Base-by-base conservation (phyloP, 169 alveolate genomes). In the Fabrea salina region DNA sequence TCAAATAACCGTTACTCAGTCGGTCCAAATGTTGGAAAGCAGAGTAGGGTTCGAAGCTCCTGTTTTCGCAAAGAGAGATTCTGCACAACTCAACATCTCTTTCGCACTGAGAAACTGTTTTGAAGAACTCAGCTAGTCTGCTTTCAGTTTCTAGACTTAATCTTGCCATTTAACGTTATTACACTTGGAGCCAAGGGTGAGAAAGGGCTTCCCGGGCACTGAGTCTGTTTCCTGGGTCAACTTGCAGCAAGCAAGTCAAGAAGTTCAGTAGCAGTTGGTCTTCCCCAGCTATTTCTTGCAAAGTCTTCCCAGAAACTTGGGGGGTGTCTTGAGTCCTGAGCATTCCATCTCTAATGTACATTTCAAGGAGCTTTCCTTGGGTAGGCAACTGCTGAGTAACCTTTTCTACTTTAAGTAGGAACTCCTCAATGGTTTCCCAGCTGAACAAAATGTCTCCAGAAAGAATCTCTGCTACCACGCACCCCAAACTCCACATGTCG, bases 401-500 rank as follows among this genome's bases (percentile, higher is more conserved):
- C 11, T 16, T 11, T 35, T 33, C 13, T 61, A 61, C 51, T 27
- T 61, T 61, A 35, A 13, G 11, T 33, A 61, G 44, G 19, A 35
- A 33, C 3, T 61, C 74, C 2, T 22, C n/a, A 25, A 61, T 30
- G 3, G 27, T 22, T 8, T n/a, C 27, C 0, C 90, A 91, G 37
- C 53, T 66, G 64, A 86, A 89, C 8, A 91, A 88, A 51, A 80
- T 82, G 54, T 84, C 71, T 56, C 76, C 86, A 39, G 89, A 67
- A 43, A 90, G 66, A 37, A 89, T 61, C 53, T 89, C 95, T 61
- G 83, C 87, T 50, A 91, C 44, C 6, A 90, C 89, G 41, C 94
- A 87, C 0, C 97, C 96, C 11, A 94, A 79, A 11, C 95, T 93
- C 97, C 96, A 94, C n/a, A 91, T 76, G 80, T 94, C 97, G 41